Evolutionary conservation across 495 filamentous ascomycete genomes (phyloP).

Genomic region (Chlorociboria aeruginascens): DNA sequence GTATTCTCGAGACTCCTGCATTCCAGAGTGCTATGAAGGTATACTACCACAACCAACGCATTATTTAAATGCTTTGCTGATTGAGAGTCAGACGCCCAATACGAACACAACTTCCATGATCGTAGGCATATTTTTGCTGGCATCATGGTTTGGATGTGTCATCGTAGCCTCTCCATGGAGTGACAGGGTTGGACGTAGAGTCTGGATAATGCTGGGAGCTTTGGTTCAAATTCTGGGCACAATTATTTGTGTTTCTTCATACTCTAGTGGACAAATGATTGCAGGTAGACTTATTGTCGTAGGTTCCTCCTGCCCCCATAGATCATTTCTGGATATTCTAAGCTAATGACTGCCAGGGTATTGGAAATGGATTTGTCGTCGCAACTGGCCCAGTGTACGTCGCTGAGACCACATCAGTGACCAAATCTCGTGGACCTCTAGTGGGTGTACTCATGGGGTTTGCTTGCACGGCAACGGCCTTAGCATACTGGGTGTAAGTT

Average conservation of each 20-base stretch:
- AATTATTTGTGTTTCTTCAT: constrained; percentile 1
- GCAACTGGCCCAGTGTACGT: neutral
- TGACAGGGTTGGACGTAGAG: constrained; percentile 11
- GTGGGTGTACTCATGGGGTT: neutral
- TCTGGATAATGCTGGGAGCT: constrained; percentile 6
- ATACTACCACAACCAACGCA: neutral
- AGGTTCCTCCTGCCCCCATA: neutral
- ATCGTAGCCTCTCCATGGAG: constrained; percentile 11
- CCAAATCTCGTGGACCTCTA: constrained; percentile 3
- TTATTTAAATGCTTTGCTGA: too few species aligned
- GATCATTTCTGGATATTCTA: too few species aligned
- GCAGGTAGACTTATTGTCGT: neutral
- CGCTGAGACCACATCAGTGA: constrained; percentile 1
- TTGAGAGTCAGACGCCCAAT: neutral
- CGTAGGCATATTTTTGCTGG: neutral
- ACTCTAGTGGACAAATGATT: constrained; percentile 1
- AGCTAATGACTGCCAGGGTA: too few species aligned
- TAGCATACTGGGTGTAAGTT: constrained; percentile 8
- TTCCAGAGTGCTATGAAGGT: constrained; percentile 26
- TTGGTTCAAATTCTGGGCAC: neutral
- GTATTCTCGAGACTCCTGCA: constrained; percentile 23
- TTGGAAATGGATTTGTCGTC: constrained; percentile 8
- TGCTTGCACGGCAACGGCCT: neutral
- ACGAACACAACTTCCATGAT: neutral
- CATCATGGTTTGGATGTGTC: neutral